These are phyloP conservation scores for Trifolium pratense DNA, from an alignment of 306 rosid genomes.

Conservation along the genomic window DNA sequence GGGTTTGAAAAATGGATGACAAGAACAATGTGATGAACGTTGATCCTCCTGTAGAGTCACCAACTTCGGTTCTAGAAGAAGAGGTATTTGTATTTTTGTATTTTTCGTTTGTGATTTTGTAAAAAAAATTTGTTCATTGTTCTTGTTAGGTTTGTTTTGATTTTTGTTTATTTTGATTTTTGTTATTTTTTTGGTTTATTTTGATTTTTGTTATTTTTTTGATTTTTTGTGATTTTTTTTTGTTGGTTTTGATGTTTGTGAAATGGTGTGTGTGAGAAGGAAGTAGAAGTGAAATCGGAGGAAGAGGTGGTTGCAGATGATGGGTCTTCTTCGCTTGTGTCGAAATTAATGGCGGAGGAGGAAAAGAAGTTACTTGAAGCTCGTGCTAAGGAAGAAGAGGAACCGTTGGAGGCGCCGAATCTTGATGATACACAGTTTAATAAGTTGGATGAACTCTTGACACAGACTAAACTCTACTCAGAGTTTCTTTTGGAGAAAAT, in stretches of 20 bases:
- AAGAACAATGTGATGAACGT: slow-evolving; percentile 48
- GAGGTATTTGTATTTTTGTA: slow-evolving; percentile 54
- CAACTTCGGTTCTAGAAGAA: slow-evolving; percentile 81
- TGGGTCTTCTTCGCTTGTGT: slow-evolving; percentile 51
- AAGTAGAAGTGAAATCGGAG: slow-evolving; percentile 49
- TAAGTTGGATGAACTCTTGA: slow-evolving; percentile 90
- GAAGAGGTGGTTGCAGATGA: slow-evolving; percentile 52
- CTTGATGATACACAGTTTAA: slow-evolving; percentile 70
- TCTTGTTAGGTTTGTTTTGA: slow-evolving; percentile 7
- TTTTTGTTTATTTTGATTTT: not conserved
- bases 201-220: not conserved
- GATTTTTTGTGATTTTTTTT: not conserved
- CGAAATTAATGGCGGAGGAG: slow-evolving; percentile 58
- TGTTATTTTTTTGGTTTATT: not conserved
- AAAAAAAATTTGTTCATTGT: not conserved
- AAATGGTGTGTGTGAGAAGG: slow-evolving; percentile 43
- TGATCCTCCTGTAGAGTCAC: slow-evolving; percentile 64
- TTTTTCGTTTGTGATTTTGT: slow-evolving; percentile 11
- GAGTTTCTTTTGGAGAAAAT: slow-evolving; percentile 93
- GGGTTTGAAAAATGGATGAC: slow-evolving; percentile 68
- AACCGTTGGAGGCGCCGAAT: slow-evolving; percentile 37
- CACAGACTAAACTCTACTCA: slow-evolving; percentile 79
- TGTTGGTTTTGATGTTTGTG: slow-evolving; percentile 29
- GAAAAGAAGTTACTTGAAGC: slow-evolving; percentile 67
- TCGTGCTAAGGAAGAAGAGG: slow-evolving; percentile 67